Percentiles rank a stretch among this genome's conserved stretches.
phyloP scores from a whole-genome alignment of 352 stramenopile species.

The Phytophthora capsici region DNA sequence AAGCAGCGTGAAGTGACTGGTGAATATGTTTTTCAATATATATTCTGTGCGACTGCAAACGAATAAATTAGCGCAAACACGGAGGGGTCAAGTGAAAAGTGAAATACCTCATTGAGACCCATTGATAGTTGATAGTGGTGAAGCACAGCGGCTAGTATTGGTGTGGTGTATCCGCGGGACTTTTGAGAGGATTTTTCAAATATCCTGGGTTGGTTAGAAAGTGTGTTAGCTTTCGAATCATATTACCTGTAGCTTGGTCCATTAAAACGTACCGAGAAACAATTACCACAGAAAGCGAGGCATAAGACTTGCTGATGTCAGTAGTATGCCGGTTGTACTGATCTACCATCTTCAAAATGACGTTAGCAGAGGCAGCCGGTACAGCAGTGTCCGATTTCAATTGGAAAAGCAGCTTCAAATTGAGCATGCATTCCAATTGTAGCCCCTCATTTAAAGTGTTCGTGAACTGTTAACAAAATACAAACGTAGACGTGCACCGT shows the following conservation, averaged over 20 bases:
- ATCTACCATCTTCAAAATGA: slow-evolving; percentile 36
- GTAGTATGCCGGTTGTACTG: slow-evolving; percentile 12
- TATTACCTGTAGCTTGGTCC: not conserved
- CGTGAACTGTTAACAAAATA: slow-evolving; percentile 24
- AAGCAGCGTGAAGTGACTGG: slow-evolving; percentile 9
- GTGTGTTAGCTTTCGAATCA: not conserved
- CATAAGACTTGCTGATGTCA: slow-evolving; percentile 12
- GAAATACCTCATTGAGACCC: slow-evolving; percentile 19
- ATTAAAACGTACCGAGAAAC: slow-evolving; percentile 25
- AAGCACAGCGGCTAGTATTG: slow-evolving; percentile 19
- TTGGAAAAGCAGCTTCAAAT: slow-evolving; percentile 30
- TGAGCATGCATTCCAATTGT: slow-evolving; percentile 29
- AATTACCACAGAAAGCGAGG: slow-evolving; percentile 16
- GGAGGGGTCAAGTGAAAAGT: not conserved
- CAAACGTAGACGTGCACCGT: not conserved
- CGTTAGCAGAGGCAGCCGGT: slow-evolving; percentile 22
- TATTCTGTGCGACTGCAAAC: slow-evolving; percentile 12
- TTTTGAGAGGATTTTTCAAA: slow-evolving; percentile 10
- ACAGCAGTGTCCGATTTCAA: slow-evolving; percentile 10
- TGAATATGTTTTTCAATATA: slow-evolving; percentile 25
- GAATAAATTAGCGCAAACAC: not conserved
- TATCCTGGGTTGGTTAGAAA: slow-evolving; percentile 10
- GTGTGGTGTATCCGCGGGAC: not conserved
- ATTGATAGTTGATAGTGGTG: slow-evolving; percentile 23
- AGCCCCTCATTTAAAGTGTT: slow-evolving; percentile 19